Conservation (phyloP, 179 eudicot species). For the Beta macrorhiza region DNA sequence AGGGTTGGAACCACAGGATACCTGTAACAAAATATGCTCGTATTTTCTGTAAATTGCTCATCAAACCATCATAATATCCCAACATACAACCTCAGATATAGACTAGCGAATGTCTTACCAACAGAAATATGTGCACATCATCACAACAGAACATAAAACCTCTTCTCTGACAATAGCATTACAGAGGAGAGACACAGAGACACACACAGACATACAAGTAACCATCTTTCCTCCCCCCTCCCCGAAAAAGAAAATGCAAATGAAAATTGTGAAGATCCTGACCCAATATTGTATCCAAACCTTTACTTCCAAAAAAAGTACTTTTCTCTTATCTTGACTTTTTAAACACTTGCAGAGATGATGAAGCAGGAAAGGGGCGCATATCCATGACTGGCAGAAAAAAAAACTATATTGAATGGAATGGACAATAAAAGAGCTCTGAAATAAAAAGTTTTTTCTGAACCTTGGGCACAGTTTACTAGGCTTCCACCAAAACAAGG, state of each 20-base stretch:
- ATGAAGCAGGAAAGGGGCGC: neutral
- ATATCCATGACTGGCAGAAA: neutral
- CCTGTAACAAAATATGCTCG: conserved; percentile 37
- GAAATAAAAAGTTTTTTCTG: neutral
- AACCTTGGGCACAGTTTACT: neutral
- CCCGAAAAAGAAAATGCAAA: neutral
- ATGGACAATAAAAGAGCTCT: neutral
- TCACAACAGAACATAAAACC: neutral
- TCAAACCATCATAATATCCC: neutral
- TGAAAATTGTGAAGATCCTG: neutral
- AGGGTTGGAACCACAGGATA: conserved; percentile 87
- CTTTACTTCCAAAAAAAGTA: neutral
- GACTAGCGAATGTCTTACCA: neutral
- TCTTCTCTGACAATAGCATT: neutral
- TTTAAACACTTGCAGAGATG: neutral
- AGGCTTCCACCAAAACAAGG: conserved; percentile 2
- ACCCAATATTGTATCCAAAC: neutral
- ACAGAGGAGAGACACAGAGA: neutral
- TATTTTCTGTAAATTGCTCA: conserved; percentile 5
- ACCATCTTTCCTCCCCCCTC: neutral
- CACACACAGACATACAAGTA: neutral
- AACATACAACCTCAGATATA: neutral
- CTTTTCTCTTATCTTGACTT: neutral
- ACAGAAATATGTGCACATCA: conserved; percentile 2
- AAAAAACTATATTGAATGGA: neutral